Evolutionary conservation across 2,329 filamentous ascomycete species (phyloP).

Genomic region (Apiospora saccharicola): DNA sequence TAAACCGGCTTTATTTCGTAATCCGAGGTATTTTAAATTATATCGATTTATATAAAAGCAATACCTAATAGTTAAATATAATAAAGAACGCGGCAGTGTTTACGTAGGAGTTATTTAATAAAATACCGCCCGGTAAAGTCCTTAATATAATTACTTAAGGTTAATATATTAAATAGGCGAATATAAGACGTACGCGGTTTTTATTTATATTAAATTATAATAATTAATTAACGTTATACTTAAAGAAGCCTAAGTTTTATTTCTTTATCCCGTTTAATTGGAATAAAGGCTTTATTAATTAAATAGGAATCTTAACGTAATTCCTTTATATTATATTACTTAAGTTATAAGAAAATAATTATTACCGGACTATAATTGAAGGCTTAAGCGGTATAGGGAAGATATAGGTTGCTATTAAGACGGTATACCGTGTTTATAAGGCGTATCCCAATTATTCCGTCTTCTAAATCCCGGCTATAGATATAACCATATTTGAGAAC

Average conservation of each 20-base stretch:
- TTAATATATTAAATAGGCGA: too few species aligned
- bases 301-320: neutral
- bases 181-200: neutral
- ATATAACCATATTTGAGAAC: neutral
- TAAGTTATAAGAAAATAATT: neutral
- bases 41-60: slow-evolving; percentile 39
- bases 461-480: neutral
- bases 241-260: neutral
- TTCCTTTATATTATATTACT: neutral
- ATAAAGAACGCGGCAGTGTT: slow-evolving; percentile 35
- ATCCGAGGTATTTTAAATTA: slow-evolving; percentile 45
- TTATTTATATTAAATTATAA: neutral
- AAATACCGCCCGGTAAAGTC: too few species aligned
- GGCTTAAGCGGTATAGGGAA: neutral
- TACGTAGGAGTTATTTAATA: neutral
- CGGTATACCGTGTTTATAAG: neutral
- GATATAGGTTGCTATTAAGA: neutral
- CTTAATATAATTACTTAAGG: too few species aligned
- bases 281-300: neutral
- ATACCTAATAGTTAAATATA: slow-evolving; percentile 36
- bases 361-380: neutral
- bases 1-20: slow-evolving; percentile 39
- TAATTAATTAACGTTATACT: neutral
- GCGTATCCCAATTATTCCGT: slow-evolving; percentile 5
- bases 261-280: neutral